Percentiles rank a stretch among this genome's conserved stretches.
Conservation (phyloP, 768 basidiomycete species). For the Boletus rubropictus region DNA sequence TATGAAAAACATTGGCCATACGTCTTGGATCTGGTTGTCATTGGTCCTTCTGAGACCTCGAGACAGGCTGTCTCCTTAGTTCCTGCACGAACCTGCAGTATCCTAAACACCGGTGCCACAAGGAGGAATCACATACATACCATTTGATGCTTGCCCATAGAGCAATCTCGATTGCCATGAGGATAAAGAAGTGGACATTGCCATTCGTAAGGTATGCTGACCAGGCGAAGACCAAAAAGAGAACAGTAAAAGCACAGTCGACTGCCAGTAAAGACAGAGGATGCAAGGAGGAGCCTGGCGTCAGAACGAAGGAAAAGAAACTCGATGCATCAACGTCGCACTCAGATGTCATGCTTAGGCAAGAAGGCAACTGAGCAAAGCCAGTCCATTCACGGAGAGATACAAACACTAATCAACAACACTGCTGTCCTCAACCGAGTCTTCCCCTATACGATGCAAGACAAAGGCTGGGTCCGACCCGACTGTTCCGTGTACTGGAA, state of each 20-base stretch:
- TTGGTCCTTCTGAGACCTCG: constrained; percentile 20
- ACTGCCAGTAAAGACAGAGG: constrained; percentile 61
- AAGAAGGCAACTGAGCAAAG: background rate
- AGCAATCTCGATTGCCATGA: constrained; percentile 59
- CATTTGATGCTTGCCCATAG: constrained; percentile 82
- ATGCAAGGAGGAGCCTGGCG: constrained; percentile 71
- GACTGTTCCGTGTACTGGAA: constrained; percentile 10
- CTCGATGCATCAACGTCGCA: constrained; percentile 8
- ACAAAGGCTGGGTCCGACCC: constrained; percentile 5
- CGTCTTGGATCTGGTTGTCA: constrained; percentile 8
- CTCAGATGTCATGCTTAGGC: constrained; percentile 18
- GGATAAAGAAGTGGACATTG: constrained; percentile 59
- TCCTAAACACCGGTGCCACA: constrained; percentile 4
- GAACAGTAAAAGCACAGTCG: constrained; percentile 52
- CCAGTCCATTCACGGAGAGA: background rate
- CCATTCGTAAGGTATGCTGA: constrained; percentile 58
- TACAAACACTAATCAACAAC: constrained; percentile 20
- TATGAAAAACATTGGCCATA: background rate
- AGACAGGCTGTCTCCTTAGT: constrained; percentile 36
- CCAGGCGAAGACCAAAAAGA: constrained; percentile 54
- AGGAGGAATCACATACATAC: constrained; percentile 35
- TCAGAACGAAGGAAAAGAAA: constrained; percentile 56
- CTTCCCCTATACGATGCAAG: constrained; percentile 10
- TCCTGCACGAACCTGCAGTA: constrained; percentile 61
- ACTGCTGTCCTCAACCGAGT: background rate